Evolutionary conservation across 2,329 filamentous ascomycete species (phyloP).

Genomic region (Grosmannia penicillata): DNA sequence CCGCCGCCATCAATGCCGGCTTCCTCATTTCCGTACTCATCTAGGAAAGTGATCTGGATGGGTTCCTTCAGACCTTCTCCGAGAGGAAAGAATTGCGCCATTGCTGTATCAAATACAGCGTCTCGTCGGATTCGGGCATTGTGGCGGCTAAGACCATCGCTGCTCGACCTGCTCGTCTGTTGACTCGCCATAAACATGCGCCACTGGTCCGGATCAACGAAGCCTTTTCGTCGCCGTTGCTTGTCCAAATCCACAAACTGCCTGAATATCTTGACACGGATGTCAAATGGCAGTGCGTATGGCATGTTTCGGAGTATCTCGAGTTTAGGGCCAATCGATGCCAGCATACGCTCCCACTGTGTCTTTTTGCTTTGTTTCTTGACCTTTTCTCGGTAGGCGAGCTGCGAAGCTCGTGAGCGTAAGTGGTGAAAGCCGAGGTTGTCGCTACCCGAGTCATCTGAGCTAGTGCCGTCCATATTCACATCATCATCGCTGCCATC

Average conservation of each 20-base stretch:
- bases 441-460: no score
- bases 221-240: conserved; percentile 50
- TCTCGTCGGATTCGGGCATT: conserved; percentile 68
- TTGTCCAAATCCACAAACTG: conserved; percentile 85
- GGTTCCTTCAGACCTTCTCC: conserved; percentile 81
- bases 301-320: conserved; percentile 94
- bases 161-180: conserved; percentile 4
- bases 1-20: conserved; percentile 94
- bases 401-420: conserved; percentile 45
- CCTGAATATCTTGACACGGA: conserved; percentile 80
- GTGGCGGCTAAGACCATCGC: conserved; percentile 39
- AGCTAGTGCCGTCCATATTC: conserved; percentile 26
- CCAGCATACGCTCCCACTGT: conserved; percentile 56
- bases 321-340: conserved; percentile 68
- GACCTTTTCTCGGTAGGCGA: conserved; percentile 48
- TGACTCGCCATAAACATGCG: conserved; percentile 41
- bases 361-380: conserved; percentile 50
- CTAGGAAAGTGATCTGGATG: conserved; percentile 92
- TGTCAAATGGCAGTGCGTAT: conserved; percentile 88
- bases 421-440: no score
- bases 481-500: conserved; percentile 37
- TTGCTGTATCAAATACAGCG: conserved; percentile 69
- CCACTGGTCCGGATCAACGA: conserved; percentile 62
- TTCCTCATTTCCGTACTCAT: conserved; percentile 73
- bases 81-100: conserved; percentile 64